Evolutionary conservation across 176 grass and related monocot species (phyloP), one percentile per base, ranked within the genome.

Genomic region (Rhynchospora tenuis): DNA sequence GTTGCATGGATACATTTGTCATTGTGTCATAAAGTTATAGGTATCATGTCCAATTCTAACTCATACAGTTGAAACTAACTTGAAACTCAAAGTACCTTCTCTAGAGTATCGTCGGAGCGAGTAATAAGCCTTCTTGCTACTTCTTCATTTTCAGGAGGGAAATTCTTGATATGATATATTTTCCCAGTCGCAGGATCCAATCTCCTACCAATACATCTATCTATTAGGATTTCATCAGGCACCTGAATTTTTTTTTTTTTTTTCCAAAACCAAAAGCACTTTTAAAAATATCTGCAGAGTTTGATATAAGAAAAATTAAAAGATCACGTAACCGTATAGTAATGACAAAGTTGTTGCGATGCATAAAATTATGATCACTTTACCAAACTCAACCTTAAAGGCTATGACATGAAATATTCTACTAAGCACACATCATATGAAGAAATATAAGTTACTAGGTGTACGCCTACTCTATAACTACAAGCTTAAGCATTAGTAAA

Each of bases 131-230:
- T 89, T 81, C 77, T 57, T 78, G 89, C 85, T 85, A 98, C 88
- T 77, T 97, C 92, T 78, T 98, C 89, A 81, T 85, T 91, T 88
- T 94, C 89, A 1, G 92, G 92, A 51, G 90, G 90, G 7, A 84
- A 93, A 73, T 89, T 94, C 78, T 87, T 97, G 52, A 94, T 58
- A 81, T 98, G 95, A 62, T 98, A 98, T 94, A 98, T 94, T 89
- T 98, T 98, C 44, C 90, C 89, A 19, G 92, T 93, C 51, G 87
- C 71, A 68, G 90, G 95, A 88, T 98, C 95, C 84, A 98, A 26
- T 83, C 90, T 89, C 90, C 95, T 98, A 87, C 95, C 95, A 80
- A 98, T 85, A 85, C 92, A 94, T 97, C 95, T 92, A 81, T 94
- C 89, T 26, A 91, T 94, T 85, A 94, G 82, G 89, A 88, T 90